Base-by-base conservation (phyloP, 2,329 filamentous ascomycete genomes). In the Fusarium verticillioides region DNA sequence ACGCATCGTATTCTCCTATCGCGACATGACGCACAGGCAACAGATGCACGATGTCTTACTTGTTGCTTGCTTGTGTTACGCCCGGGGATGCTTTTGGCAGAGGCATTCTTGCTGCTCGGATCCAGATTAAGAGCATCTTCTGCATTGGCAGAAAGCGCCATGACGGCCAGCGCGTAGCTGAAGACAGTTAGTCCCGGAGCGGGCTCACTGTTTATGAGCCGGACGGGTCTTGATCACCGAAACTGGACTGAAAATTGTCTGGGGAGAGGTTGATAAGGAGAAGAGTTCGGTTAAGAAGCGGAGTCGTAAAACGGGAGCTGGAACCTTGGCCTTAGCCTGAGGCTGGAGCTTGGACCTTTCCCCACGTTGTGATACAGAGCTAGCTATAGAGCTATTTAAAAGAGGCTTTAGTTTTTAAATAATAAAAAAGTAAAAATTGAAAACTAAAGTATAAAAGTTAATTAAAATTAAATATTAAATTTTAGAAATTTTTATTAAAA, bases 1-100 rank as follows among this genome's bases (percentile, higher is more conserved):
- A 89, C 87, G 69, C 87, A 89, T 75, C 88, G 79, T 60, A 82
- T 81, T 63, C 82, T 80, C 43, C 83, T 78, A 64, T 85, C 84
- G 63, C 87, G 83, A 74, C 87, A 89, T 9, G 87, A 85, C 7
- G 85, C 86, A 78, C 87, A 89, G 15, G 87, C 87, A 63, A 89
- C 85, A 6, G 87, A 88, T 34, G 87, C 87, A 63, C 87, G 80
- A 69, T 85, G 84, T 19, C 84, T 81, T 32, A 84, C 75, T 60
- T 84, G 82, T 37, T 80, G 80, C 58, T 83, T 84, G 47, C 30
- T 78, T 28, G 78, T 72, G 26, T 77, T 78, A 9, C 79, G 78
- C 9, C 68, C 74, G 10, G 61, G 28, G 11, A 67, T 66, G 28
- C 70, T 75, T 23, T 80, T 79, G 16, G 80, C 78, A n/a, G 80